These are phyloP conservation scores for Nyctanthes arbortristis DNA, from an alignment of 257 asterid species.

Conservation along the genomic window DNA sequence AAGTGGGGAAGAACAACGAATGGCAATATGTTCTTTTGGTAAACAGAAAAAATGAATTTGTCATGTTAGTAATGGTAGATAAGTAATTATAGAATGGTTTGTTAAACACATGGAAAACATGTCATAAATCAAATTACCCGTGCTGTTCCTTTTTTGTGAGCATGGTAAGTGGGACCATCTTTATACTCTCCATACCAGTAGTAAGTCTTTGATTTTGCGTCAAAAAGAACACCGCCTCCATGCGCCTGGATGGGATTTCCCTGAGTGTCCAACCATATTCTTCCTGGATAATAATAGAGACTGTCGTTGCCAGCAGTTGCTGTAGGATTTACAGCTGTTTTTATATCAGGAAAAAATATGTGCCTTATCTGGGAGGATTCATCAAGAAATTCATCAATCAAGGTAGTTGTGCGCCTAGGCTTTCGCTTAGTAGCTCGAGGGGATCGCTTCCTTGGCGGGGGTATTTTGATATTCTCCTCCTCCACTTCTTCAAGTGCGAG, in stretches of 20 bases:
- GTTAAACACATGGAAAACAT: not conserved
- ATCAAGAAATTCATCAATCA: constrained; percentile 87
- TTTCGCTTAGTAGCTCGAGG: constrained; percentile 92
- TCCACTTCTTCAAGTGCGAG: constrained; percentile 80
- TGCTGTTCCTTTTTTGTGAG: constrained; percentile 93
- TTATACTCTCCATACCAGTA: constrained; percentile 99
- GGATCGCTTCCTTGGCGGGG: constrained; percentile 81
- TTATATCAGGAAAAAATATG: constrained; percentile 69
- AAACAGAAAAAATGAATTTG: not conserved
- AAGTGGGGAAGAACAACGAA: too few relatives aligned
- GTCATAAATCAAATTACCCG: constrained; percentile 53
- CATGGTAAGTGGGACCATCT: constrained; percentile 97
- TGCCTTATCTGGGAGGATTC: constrained; percentile 83
- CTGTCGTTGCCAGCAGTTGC: constrained; percentile 51
- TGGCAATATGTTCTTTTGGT: not conserved
- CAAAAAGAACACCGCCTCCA: constrained; percentile 95
- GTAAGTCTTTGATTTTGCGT: constrained; percentile 61
- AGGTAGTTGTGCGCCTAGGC: constrained; percentile 60
- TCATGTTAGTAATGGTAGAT: not conserved
- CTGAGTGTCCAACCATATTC: constrained; percentile 90
- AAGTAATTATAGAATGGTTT: not conserved
- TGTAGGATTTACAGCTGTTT: constrained; percentile 61
- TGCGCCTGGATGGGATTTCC: constrained; percentile 98
- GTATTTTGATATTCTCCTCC: constrained; percentile 78
- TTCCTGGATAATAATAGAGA: constrained; percentile 71